Evolutionary conservation across 768 basidiomycete genomes (phyloP).

Genomic region (Mrakia blollopis): DNA sequence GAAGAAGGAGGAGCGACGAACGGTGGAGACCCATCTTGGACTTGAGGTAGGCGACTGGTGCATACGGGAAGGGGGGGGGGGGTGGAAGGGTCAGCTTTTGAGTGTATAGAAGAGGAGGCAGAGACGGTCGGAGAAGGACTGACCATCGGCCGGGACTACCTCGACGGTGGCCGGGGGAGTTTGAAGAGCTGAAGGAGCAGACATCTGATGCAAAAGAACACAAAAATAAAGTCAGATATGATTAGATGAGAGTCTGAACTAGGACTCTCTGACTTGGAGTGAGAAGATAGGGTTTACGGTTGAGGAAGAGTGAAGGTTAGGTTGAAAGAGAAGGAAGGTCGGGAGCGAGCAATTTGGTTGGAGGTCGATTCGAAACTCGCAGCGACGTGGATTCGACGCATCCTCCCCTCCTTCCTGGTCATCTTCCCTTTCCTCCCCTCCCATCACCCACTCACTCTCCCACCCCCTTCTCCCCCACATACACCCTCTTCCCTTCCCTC

Average conservation of each 20-base stretch:
- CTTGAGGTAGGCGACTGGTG: slow-evolving; percentile 16
- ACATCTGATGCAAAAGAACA: not conserved
- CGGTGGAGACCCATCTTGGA: slow-evolving; percentile 30
- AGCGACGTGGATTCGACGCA: not conserved
- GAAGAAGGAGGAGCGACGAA: not conserved
- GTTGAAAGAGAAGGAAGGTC: not conserved
- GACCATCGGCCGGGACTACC: slow-evolving; percentile 12
- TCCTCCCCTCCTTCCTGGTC: too few relatives aligned
- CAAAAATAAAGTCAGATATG: not conserved
- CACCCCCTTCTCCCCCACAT: not conserved
- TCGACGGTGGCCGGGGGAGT: slow-evolving; percentile 19
- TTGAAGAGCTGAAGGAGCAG: slow-evolving; percentile 9
- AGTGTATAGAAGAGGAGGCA: not conserved
- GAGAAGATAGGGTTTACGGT: not conserved
- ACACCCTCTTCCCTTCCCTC: not conserved
- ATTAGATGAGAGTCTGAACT: not conserved
- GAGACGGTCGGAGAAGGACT: not conserved
- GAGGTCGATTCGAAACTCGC: too few relatives aligned
- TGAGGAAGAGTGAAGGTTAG: not conserved
- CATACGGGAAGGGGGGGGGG: not conserved
- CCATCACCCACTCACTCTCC: too few relatives aligned
- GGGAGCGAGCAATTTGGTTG: not conserved
- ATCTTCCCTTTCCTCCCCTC: too few relatives aligned
- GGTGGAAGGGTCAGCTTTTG: not conserved
- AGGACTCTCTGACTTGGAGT: not conserved